These are phyloP conservation scores for Monosporozyma solicola DNA, from an alignment of 805 yeast genomes.

Conservation along the genomic window DNA sequence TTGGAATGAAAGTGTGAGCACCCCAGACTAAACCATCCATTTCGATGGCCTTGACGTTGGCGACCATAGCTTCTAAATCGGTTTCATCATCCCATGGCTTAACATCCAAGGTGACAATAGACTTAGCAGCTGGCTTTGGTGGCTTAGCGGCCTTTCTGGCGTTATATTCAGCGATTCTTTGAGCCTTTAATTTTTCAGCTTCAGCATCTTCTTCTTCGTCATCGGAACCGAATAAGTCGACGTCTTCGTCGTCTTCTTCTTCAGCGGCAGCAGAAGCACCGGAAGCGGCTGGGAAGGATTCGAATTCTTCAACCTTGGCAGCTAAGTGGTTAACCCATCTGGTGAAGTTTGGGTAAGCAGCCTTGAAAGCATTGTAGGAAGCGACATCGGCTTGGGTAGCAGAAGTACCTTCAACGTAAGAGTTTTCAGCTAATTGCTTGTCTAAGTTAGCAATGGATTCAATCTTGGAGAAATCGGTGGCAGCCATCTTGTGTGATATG, in stretches of 20 bases:
- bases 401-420: constrained; percentile 85
- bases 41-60: constrained; percentile 75
- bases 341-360: constrained; percentile 84
- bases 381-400: constrained; percentile 95
- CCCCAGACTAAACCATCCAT: constrained; percentile 97
- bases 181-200: constrained; percentile 94
- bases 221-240: constrained; percentile 87
- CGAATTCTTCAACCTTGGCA: constrained; percentile 81
- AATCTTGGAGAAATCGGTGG: constrained; percentile 71
- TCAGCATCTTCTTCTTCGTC: constrained; percentile 95
- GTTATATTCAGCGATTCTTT: constrained; percentile 96
- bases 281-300: constrained; percentile 66
- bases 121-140: constrained; percentile 98
- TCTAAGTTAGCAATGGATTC: constrained; percentile 68
- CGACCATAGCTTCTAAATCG: constrained; percentile 79
- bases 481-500: constrained; percentile 44
- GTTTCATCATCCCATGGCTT: constrained; percentile 99
- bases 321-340: constrained; percentile 99
- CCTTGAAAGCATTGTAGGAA: constrained; percentile 89
- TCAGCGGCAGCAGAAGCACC: constrained; percentile 48
- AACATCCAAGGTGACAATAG: constrained; percentile 91
- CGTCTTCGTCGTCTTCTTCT: constrained; percentile 74
- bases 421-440: constrained; percentile 82
- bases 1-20: constrained; percentile 91
- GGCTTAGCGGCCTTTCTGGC: constrained; percentile 96